Base-by-base conservation (phyloP, 352 stramenopile genomes). In the Phytophthora ramorum region DNA sequence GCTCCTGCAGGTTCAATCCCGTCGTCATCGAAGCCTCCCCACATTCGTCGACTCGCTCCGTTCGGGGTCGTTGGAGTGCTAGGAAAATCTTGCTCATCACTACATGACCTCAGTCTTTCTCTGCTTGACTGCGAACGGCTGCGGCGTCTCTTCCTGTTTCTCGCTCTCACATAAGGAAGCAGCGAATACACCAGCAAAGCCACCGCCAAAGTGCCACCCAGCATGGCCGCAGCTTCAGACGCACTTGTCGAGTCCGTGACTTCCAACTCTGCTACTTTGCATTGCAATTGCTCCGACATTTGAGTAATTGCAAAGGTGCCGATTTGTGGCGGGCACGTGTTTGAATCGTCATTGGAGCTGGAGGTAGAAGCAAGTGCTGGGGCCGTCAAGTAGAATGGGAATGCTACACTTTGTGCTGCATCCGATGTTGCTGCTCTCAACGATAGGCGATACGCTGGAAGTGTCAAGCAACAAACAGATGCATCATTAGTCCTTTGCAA, bases 171-270 rank as follows among this genome's bases (percentile, higher is more conserved):
- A 17, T 72, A 68, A 17, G 69, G 60, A 35, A 78, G 60, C 20
- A 78, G 20, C 14, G 65, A 65, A 50, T 68, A 74, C 40, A 78
- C 30, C 20, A 78, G 38, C 44, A 78, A 37, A 19, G 69, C 69
- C 13, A 57, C 51, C 4, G 49, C 69, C 34, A 78, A 32, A 32
- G 69, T 78, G n/a, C 69, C 69, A 41, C 69, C 51, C 9, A 74
- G 47, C 55, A 75, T 50, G 17, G 49, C 59, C 45, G 56, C 59
- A 58, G 60, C 65, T 71, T 75, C 45, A 12, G 43, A 53, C 1
- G 46, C 52, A 53, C 24, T 67, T 13, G 66, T 62, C 7, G 19
- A 62, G 34, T 63, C 54, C 28, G 8, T 7, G 38, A 30, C 32
- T 53, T 59, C 19, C 14, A 48, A 43, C 16, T 67, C 44, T 30